A percentile compares a stretch with the other conserved stretches of the same genome.
Evolutionary conservation across 2,329 filamentous ascomycete genomes (phyloP).

Genomic region (Elsinoe fawcettii): DNA sequence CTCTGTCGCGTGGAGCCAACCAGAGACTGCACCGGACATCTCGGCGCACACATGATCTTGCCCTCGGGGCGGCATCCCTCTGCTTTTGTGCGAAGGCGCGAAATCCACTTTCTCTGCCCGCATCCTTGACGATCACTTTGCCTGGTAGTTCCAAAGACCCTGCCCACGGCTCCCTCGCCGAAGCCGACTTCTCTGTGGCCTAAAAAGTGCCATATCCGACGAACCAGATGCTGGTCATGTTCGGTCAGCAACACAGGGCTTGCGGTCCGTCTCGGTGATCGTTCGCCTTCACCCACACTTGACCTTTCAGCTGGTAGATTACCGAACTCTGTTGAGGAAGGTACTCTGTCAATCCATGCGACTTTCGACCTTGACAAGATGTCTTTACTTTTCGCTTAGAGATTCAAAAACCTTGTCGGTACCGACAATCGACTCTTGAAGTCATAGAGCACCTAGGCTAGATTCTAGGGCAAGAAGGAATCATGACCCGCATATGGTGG

Average conservation of each 20-base stretch:
- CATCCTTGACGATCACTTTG: background rate
- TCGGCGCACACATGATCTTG: background rate
- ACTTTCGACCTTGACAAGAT: background rate
- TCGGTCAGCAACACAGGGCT: constrained; percentile 4
- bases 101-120: constrained; percentile 4
- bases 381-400: constrained; percentile 3
- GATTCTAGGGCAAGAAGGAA: constrained; percentile 13
- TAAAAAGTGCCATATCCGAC: background rate
- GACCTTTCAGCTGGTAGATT: constrained; percentile 3
- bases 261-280: background rate
- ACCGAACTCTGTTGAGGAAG: constrained; percentile 4
- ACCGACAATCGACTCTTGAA: constrained; percentile 2
- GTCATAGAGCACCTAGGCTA: background rate
- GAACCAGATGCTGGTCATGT: background rate
- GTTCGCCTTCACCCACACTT: constrained; percentile 8
- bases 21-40: constrained; percentile 2
- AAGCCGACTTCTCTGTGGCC: background rate
- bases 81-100: background rate
- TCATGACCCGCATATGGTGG: constrained; percentile 2
- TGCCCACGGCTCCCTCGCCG: background rate
- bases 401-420: background rate
- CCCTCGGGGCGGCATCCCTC: background rate
- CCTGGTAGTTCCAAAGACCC: background rate
- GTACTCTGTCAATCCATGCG: constrained; percentile 1
- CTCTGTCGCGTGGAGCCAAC: constrained; percentile 11